phyloP scores from a whole-genome alignment of 805 yeast genomes.

The Wickerhamomyces rabaulensis region DNA sequence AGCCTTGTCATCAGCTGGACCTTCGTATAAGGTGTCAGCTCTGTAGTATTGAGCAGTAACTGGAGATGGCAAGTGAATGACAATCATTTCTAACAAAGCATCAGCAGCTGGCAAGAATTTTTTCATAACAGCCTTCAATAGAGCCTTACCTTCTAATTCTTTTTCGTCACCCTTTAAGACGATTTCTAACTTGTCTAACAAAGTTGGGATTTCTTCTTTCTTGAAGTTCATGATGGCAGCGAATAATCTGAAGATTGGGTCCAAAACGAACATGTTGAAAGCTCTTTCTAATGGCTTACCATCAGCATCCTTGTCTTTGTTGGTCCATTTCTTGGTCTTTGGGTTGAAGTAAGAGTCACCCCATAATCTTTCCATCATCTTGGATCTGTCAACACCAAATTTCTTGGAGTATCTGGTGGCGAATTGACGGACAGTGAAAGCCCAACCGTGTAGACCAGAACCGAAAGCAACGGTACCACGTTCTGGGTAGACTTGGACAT shows the following conservation, averaged over 20 bases:
- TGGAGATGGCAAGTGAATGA: constrained; percentile 98
- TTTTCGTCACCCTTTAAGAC: constrained; percentile 92
- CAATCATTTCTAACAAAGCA: constrained; percentile 98
- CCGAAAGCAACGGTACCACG: constrained; percentile 99
- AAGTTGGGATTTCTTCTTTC: constrained; percentile 91
- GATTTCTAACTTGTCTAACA: constrained; percentile 92
- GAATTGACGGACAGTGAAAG: constrained; percentile 98
- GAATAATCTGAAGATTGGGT: constrained; percentile 98
- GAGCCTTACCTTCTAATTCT: constrained; percentile 98
- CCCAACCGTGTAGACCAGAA: constrained; percentile 99
- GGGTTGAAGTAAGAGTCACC: constrained; percentile 99
- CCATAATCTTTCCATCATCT: constrained; percentile 99
- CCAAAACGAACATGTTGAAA: constrained; percentile 98
- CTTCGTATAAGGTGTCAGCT: constrained; percentile 98
- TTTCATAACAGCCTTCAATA: constrained; percentile 97
- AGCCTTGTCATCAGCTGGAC: constrained; percentile 91
- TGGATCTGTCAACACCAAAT: constrained; percentile 96
- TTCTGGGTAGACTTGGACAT: constrained; percentile 98
- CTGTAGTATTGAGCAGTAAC: constrained; percentile 98
- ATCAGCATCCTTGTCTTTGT: constrained; percentile 91
- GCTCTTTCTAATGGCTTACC: constrained; percentile 98
- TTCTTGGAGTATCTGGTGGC: constrained; percentile 97
- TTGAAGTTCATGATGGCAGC: constrained; percentile 98
- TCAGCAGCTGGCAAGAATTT: constrained; percentile 99
- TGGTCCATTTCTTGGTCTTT: constrained; percentile 99